Base-by-base conservation (phyloP, 2,329 filamentous ascomycete species). In the Ophiostoma montium region DNA sequence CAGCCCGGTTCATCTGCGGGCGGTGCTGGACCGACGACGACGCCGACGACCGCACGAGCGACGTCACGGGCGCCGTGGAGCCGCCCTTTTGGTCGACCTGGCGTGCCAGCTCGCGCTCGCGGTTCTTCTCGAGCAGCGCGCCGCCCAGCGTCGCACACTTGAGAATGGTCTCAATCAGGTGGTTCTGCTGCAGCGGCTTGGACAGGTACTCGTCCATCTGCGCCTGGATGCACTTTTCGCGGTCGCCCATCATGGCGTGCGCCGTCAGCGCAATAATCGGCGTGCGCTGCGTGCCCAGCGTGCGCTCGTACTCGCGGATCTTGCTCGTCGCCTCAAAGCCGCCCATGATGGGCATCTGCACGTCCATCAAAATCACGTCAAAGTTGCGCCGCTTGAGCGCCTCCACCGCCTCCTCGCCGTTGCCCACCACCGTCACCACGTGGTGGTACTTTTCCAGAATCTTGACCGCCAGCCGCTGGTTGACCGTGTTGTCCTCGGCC, bases 301-400 rank as follows among this genome's bases (percentile, higher is more conserved):
- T 84, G 52, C 83, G 80, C 65, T 98, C 92, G 64, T 90, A 96
- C 63, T 95, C 88, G 59, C 92, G 80, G 57, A 98, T 98, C 70
- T 95, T 95, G 57, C 82, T 86, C 5, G 92, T 98, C 13, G 92
- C 89, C 67, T 98, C 92, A 62, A 98, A 96, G 41, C 92, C 92
- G 62, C 92, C 92, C 89, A 96, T 96, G 60, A 96, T 85, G n/a
- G 92, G 92, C 92, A 98, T 98, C 64, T 96, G 92, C 16, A 98
- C 92, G 62, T 98, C 92, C 92, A 98, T 98, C 45, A 98, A 75
- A 55, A 98, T 92, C 53, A 95, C 86, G 64, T 98, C 92, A 63
- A 94, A 98, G 62, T 86, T 84, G 68, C 84, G 90, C 62, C 82
- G 79, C 72, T 94, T 89, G 58, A 95, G 81, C n/a, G 85, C 82